phyloP scores from a whole-genome alignment of 306 rosid species.

The Vicia sativa region DNA sequence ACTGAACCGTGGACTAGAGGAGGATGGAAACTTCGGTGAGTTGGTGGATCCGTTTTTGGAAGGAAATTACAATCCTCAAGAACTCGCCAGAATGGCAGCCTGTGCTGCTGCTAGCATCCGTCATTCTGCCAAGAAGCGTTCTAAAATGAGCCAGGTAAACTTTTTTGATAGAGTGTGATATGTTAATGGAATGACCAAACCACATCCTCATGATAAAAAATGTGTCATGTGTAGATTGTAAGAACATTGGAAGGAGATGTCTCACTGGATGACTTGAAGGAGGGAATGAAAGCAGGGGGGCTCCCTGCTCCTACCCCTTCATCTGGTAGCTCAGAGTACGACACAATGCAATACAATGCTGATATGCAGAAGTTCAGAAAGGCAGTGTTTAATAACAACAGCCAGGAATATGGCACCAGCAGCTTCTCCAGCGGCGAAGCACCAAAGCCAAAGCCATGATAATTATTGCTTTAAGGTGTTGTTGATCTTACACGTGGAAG shows the following conservation, averaged over 20 bases:
- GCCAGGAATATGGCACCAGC: conserved; percentile 54
- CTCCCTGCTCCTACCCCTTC: conserved; percentile 26
- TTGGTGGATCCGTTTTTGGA: conserved; percentile 69
- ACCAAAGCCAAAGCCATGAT: not conserved
- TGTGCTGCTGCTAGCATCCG: conserved; percentile 88
- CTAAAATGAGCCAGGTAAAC: conserved; percentile 86
- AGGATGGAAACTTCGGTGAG: conserved; percentile 60
- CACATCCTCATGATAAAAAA: not conserved
- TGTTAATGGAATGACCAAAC: not conserved
- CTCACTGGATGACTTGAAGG: conserved; percentile 70
- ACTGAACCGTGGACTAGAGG: conserved; percentile 56
- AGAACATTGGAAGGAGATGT: conserved; percentile 79
- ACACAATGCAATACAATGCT: conserved; percentile 56
- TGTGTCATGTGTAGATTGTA: conserved; percentile 67
- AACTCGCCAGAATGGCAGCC: conserved; percentile 75
- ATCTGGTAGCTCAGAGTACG: conserved; percentile 59
- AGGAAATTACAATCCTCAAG: conserved; percentile 53
- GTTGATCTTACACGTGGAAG: conserved; percentile 1
- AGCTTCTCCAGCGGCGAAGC: conserved; percentile 58
- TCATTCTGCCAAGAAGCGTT: conserved; percentile 77
- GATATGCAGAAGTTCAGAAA: conserved; percentile 66
- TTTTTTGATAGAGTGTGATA: not conserved
- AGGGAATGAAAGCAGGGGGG: conserved; percentile 46
- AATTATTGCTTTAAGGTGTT: not conserved
- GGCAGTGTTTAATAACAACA: conserved; percentile 45